Evolutionary conservation across 768 basidiomycete genomes (phyloP).

Genomic region (Pleurotus djamor): DNA sequence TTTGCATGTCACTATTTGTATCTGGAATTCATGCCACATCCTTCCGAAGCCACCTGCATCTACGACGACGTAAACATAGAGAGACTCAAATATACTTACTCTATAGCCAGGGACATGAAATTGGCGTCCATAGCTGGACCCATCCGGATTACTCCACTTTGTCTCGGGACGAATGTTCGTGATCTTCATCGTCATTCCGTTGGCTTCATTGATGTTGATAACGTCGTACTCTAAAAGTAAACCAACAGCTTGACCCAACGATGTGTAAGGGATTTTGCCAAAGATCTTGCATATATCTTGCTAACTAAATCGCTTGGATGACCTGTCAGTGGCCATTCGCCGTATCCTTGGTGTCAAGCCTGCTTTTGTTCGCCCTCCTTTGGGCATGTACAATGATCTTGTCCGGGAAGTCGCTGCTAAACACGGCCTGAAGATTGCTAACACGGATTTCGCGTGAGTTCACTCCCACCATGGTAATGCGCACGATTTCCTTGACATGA

Average conservation of each 20-base stretch:
- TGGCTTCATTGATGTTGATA: not conserved
- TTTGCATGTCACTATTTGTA: not conserved
- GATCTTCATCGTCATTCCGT: not conserved
- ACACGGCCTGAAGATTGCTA: constrained; percentile 21
- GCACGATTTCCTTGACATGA: not conserved
- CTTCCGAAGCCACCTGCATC: constrained; percentile 21
- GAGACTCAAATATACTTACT: constrained; percentile 16
- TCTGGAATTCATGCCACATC: not conserved
- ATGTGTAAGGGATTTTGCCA: constrained; percentile 9
- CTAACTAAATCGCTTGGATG: not conserved
- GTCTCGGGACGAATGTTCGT: constrained; percentile 20
- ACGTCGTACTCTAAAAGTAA: constrained; percentile 10
- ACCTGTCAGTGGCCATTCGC: constrained; percentile 22
- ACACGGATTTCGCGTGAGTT: constrained; percentile 32
- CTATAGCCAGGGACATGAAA: constrained; percentile 23
- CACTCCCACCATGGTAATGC: not conserved
- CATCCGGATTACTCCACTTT: constrained; percentile 21
- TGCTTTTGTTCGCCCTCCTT: constrained; percentile 36
- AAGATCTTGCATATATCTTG: not conserved
- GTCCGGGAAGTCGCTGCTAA: constrained; percentile 19
- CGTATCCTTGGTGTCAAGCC: constrained; percentile 29
- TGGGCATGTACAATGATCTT: constrained; percentile 31
- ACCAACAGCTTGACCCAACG: constrained; percentile 19
- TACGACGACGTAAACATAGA: constrained; percentile 17
- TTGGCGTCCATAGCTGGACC: constrained; percentile 30